phyloP scores from a whole-genome alignment of 2,329 filamentous ascomycete genomes.

The Xylariaceae sp. region DNA sequence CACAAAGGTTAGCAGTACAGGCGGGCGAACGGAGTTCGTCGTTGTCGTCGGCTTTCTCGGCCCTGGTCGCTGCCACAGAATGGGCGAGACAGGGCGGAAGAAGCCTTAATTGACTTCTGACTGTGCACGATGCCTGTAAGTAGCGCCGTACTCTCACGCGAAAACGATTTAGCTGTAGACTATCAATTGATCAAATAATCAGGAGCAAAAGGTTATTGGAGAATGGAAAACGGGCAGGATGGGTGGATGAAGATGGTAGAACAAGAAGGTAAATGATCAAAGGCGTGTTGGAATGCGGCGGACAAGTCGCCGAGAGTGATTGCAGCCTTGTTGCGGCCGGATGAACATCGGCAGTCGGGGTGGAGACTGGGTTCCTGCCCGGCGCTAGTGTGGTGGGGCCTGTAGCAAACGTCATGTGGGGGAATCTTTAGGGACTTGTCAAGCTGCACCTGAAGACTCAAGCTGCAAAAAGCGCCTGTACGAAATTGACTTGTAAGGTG shows the following conservation, averaged over 20 bases:
- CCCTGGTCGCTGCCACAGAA: background rate
- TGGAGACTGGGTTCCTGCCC: background rate
- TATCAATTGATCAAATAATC: background rate
- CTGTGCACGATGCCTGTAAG: background rate
- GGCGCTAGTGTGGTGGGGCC: background rate
- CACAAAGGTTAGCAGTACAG: background rate
- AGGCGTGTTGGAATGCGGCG: background rate
- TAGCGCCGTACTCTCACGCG: background rate
- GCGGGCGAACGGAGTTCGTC: background rate
- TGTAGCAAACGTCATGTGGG: background rate
- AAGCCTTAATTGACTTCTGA: background rate
- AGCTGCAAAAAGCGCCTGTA: no score
- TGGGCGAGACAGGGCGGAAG: background rate
- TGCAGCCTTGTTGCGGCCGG: background rate
- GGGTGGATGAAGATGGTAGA: background rate
- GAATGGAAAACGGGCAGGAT: background rate
- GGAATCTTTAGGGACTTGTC: background rate
- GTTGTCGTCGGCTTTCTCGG: background rate
- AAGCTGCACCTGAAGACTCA: background rate
- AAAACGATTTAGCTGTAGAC: background rate
- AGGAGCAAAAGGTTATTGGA: background rate
- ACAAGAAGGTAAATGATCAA: conserved; percentile 1
- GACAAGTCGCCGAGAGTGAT: background rate
- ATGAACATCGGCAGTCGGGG: background rate
- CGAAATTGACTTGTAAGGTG: no score